Evolutionary conservation across 1,139 yeast species (phyloP).

Genomic region (Lizanozyma gosingica): DNA sequence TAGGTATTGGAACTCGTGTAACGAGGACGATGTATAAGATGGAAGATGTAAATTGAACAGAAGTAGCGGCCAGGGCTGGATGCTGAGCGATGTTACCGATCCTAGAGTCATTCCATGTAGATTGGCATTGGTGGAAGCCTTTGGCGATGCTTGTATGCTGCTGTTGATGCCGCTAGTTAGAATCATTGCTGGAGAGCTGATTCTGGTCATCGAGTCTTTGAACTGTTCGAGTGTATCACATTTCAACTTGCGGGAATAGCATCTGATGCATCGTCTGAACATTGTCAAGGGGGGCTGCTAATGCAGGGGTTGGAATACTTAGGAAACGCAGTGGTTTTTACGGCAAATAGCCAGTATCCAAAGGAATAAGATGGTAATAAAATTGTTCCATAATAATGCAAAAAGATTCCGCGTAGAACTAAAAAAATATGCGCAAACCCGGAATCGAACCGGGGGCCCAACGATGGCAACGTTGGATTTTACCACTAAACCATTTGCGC

Average conservation of each 20-base stretch:
- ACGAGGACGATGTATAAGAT: slow-evolving; percentile 31
- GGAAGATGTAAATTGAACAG: slow-evolving; percentile 40
- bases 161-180: slow-evolving; percentile 18
- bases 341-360: too few species aligned
- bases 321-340: too few species aligned
- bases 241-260: neutral
- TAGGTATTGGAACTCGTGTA: slow-evolving; percentile 23
- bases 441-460: neutral
- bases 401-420: too few species aligned
- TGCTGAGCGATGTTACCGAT: slow-evolving; percentile 35
- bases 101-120: slow-evolving; percentile 41
- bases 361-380: too few species aligned
- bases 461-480: neutral
- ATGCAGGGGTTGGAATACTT: too few species aligned
- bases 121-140: slow-evolving; percentile 2
- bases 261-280: neutral
- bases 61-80: slow-evolving; percentile 30
- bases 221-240: slow-evolving; percentile 7
- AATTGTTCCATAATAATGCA: too few species aligned
- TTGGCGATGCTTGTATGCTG: neutral
- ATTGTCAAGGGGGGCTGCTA: too few species aligned
- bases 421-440: neutral
- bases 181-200: slow-evolving; percentile 38
- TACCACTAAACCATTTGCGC: neutral
- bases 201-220: slow-evolving; percentile 29